Evolutionary conservation across 1,284 basidiomycete genomes (phyloP), one percentile per base, ranked within the genome.

Genomic region (Schizophyllum commune): DNA sequence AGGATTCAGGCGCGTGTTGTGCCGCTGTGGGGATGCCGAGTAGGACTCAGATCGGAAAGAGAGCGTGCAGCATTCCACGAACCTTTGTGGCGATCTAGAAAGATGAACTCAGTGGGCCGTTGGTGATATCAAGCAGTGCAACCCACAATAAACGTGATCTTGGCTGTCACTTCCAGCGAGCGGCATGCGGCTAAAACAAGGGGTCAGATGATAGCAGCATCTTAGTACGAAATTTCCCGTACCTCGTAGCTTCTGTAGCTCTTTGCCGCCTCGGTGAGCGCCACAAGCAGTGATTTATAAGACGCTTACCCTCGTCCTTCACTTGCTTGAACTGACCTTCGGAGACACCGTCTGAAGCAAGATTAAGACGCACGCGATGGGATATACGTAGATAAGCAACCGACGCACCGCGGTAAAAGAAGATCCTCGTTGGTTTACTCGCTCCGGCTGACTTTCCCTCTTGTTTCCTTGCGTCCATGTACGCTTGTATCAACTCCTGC

Each of bases 321-420:
- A 91, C 89, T 58, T 86, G 79, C 62, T 80, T 75, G 68, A 91
- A 91, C 65, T 91, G 87, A 4, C 90, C 90, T 71, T 92, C 90
- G 5, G 87, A 89, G 22, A 91, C 89, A 68, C 90, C 89, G 67
- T 91, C 90, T 88, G 58, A 32, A 15, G 64, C 39, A 64, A 54
- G 15, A 39, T 27, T 20, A 54, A 60, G 63, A 33, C 53, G 5
- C 13, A 33, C 53, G 5, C 13, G 51, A 33, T 8, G 61, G n/a
- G 17, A 52, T 20, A 11, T 55, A 13, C 9, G 3, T 55, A n/a
- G n/a, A n/a, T 4, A 13, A 11, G 2, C 11, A 27, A 15, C 21
- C 6, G 63, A 66, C 74, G 19, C 66, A 85, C 86, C 86, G 65
- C 88, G 80, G 68, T 86, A 91, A 72, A 91, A 88, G 56, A 91